Base-by-base conservation (phyloP, 805 yeast species). In the Komagataella populi region DNA sequence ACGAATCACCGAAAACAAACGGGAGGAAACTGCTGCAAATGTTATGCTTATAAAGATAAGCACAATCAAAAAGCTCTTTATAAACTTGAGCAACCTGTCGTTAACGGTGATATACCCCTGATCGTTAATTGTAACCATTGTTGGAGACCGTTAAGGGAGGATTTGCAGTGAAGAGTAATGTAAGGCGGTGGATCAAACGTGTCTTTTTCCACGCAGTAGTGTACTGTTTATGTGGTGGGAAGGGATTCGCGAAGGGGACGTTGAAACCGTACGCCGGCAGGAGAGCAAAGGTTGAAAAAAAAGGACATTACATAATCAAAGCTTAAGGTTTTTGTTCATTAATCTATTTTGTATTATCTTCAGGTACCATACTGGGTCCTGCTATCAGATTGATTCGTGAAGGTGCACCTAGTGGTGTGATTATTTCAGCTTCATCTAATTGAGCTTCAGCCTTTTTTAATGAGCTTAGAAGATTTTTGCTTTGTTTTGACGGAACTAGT, bases 1-100 rank as follows among this genome's bases (percentile, higher is more conserved):
- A 56, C 97, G 78, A 54, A 95, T 86, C 56, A 93, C 98, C n/a
- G 97, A 87, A 67, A 93, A 93, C 62, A 93, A 74, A 62, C 99
- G 81, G 55, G 95, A 83, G 49, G 96, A 82, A 50, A 93, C 77
- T 23, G 97, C 95, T 2, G 98, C 98, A 36, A 88, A 90, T 23
- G 95, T 87, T 52, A 91, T 80, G 46, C 86, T 74, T 49, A 84
- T 67, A 62, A 90, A 81, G 55, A 88, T 87, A 50, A 78, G 68
- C 50, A 80, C 76, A 61, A 80, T 79, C 56, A 90, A 70, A 48
- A 84, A 65, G 55, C 72, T 56, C 57, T 58, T 60, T 24, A 63
- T 36, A 44, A 61, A 51, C 20, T 53, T 54, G 44, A 67, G 50
- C 7, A 57, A 45, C 6, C 53, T 48, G 18, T 51, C 49, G 50